phyloP scores from a whole-genome alignment of 78 protist genomes.

The Dictyostelium intermedium region DNA sequence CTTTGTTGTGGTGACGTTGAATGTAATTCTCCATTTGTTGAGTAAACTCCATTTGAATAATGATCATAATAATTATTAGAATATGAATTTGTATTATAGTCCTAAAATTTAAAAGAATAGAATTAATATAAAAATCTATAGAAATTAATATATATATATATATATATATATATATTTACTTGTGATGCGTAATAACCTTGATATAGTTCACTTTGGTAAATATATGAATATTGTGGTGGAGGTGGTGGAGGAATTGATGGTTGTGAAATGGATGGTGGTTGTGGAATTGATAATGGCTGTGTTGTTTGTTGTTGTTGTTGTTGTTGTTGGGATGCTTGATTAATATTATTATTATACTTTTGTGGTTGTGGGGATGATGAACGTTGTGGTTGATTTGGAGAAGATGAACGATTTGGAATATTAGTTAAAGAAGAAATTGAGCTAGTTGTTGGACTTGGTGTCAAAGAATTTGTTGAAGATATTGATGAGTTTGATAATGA shows the following conservation, averaged over 20 bases:
- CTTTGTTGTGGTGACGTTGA: neutral
- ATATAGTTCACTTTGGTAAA: neutral
- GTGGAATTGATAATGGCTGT: neutral
- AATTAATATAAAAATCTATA: neutral
- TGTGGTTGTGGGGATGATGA: constrained; percentile 3
- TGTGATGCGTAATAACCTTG: neutral
- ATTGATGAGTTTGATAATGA: neutral
- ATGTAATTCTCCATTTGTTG: neutral
- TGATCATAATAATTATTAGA: neutral
- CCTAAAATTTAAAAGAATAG: neutral
- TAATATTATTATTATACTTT: neutral
- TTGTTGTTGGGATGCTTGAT: neutral
- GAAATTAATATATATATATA: neutral
- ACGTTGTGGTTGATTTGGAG: constrained; percentile 26
- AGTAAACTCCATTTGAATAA: neutral
- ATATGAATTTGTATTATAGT: neutral
- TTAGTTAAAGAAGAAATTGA: neutral
- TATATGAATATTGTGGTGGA: constrained; percentile 9
- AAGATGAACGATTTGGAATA: neutral
- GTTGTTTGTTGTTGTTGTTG: neutral
- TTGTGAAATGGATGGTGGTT: neutral
- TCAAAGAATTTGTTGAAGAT: neutral
- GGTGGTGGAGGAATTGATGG: neutral
- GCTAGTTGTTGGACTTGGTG: neutral
- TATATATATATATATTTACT: neutral